Evolutionary conservation across 2,329 filamentous ascomycete genomes (phyloP).

Genomic region (Microsporum audouinii): DNA sequence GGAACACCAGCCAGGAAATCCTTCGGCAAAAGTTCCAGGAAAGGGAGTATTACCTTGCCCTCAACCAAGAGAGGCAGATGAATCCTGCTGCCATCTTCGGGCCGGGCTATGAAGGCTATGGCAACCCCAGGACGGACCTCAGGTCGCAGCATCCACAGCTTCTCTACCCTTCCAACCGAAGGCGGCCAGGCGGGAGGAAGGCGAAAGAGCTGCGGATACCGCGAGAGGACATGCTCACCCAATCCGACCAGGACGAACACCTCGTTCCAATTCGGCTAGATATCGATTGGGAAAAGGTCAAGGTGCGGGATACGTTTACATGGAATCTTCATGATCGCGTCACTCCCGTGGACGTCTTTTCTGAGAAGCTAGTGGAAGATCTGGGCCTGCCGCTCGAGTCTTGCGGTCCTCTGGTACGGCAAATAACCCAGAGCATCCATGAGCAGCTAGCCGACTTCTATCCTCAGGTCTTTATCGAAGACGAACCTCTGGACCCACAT

Average conservation of each 20-base stretch:
- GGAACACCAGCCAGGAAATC: constrained; percentile 45
- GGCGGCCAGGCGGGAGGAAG: constrained; percentile 63
- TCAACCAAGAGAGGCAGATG: constrained; percentile 48
- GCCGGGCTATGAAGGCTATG: constrained; percentile 74
- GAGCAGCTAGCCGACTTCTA: constrained; percentile 92
- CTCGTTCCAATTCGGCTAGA: constrained; percentile 84
- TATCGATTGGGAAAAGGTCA: constrained; percentile 90
- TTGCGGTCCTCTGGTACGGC: constrained; percentile 45
- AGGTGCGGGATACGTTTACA: constrained; percentile 91
- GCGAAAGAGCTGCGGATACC: constrained; percentile 61
- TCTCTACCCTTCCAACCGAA: constrained; percentile 68
- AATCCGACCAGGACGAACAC: constrained; percentile 85
- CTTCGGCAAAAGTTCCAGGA: constrained; percentile 55
- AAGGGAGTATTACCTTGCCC: constrained; percentile 56
- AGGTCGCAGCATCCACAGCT: constrained; percentile 55
- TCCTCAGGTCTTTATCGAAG: constrained; percentile 78
- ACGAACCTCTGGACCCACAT: constrained; percentile 80
- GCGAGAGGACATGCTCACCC: constrained; percentile 68
- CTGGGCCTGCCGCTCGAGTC: constrained; percentile 60
- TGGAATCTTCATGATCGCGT: constrained; percentile 95
- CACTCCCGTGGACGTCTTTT: constrained; percentile 68
- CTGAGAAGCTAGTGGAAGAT: constrained; percentile 82
- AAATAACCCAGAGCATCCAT: constrained; percentile 59
- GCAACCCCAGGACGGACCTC: constrained; percentile 71
- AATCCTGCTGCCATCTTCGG: constrained; percentile 52